These are phyloP conservation scores for Myxozyma kluyveri DNA, from an alignment of 805 yeast species.

Conservation along the genomic window DNA sequence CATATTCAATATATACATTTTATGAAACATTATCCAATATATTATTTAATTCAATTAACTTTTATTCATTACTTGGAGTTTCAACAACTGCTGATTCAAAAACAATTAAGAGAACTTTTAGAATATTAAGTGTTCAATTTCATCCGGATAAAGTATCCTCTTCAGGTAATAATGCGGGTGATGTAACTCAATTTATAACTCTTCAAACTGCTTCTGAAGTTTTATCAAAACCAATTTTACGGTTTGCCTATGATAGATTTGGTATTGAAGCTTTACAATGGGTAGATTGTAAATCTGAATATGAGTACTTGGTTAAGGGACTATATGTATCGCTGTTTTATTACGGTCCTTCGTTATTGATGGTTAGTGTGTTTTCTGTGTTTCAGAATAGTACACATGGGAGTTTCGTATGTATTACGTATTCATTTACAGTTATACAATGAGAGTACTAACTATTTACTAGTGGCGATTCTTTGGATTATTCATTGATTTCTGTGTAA, in stretches of 20 bases:
- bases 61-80: conserved; percentile 32
- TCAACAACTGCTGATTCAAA: conserved; percentile 24
- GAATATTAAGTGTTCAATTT: conserved; percentile 30
- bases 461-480: conserved; percentile 33
- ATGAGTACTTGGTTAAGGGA: conserved; percentile 16
- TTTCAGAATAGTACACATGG: conserved; percentile 28
- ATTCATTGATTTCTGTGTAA: conserved; percentile 26
- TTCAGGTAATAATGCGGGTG: neutral
- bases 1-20: conserved; percentile 30
- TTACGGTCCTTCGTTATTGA: no score
- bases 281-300: conserved; percentile 12
- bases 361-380: conserved; percentile 24
- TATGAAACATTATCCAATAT: conserved; percentile 28
- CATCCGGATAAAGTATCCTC: conserved; percentile 40
- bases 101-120: conserved; percentile 29
- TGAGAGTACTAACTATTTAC: neutral
- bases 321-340: no score
- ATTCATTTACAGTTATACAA: neutral
- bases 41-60: conserved; percentile 18
- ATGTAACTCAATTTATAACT: conserved; percentile 43
- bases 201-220: conserved; percentile 74
- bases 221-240: conserved; percentile 67
- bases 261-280: conserved; percentile 77
- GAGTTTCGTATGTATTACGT: conserved; percentile 11
- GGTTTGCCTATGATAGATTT: conserved; percentile 78